Evolutionary conservation across 164 flowering plant species (phyloP), one percentile per base, ranked within the genome.

Genomic region (Nymphaea thermarum): DNA sequence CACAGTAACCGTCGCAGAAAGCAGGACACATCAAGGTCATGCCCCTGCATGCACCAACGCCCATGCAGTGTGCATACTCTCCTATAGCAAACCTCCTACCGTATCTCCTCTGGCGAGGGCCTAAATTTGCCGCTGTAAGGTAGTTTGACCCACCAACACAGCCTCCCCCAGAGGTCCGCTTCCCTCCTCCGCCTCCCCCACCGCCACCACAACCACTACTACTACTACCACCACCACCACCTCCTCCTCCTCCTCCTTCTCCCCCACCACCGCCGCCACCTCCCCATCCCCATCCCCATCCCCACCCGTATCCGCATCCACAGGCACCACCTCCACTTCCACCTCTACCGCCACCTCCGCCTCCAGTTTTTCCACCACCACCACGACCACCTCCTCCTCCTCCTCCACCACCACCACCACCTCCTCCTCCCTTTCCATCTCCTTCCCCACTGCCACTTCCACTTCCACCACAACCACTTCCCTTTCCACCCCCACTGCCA

Each of bases 61-160:
- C 62, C 72, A 70, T 70, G 67, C 72, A 70, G 57, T 45, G 72
- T 12, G 61, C 72, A 55, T 70, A 70, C 72, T 70, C 72, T 53
- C 72, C 72, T 8, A 70, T n/a, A 45, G 2, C 57, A 44, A 25
- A 64, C 42, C 63, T 59, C 4, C 57, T 51, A 0, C 64, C 63
- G 4, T 45, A 62, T 18, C 43, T 51, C 59, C 36, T 12, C 61
- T 62, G 6, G 25, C 63, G 3, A 62, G 3, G 18, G 36, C 41
- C 6, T 12, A 42, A 4, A 41, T 6, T 36, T 53, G 5, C 36
- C 16, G 43, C 4, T 65, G 64, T 68, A 16, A 25, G 36, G 36
- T 25, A 25, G 36, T 25, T 41, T 44, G 60, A 43, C 5, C 25
- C 43, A 18, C 43, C 60, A 62, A 15, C 18, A 15, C 62, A 4